These are phyloP conservation scores for Verticillium klebahnii DNA, from an alignment of 2,329 filamentous ascomycete species.

Conservation along the genomic window DNA sequence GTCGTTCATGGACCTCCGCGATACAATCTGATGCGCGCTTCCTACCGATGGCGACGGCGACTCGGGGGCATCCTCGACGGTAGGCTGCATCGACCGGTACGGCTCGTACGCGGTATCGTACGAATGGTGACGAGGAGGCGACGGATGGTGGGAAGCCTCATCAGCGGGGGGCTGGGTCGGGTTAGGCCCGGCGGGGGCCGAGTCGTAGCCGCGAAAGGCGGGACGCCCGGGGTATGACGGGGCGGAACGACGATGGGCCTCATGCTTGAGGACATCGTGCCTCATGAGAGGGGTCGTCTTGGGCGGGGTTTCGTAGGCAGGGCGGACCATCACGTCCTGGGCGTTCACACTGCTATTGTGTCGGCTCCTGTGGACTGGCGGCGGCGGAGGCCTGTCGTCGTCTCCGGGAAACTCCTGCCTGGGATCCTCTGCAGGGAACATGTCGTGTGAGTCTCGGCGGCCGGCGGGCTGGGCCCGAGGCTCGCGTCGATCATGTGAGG, in stretches of 20 bases:
- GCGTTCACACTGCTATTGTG: slow-evolving; percentile 36
- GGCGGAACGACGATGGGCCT: slow-evolving; percentile 50
- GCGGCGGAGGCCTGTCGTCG: slow-evolving; percentile 47
- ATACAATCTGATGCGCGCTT: slow-evolving; percentile 19
- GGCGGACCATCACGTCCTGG: slow-evolving; percentile 35
- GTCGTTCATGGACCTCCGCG: slow-evolving; percentile 19
- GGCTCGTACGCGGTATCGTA: slow-evolving; percentile 46
- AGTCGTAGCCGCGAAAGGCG: slow-evolving; percentile 47
- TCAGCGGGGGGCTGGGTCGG: slow-evolving; percentile 21
- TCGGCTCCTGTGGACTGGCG: slow-evolving; percentile 48
- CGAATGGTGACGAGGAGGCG: slow-evolving; percentile 42
- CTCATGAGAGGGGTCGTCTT: slow-evolving; percentile 47
- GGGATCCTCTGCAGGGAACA: slow-evolving; percentile 21
- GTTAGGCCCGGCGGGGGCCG: slow-evolving; percentile 34
- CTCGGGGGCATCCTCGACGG: slow-evolving; percentile 60
- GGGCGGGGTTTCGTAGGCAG: slow-evolving; percentile 33
- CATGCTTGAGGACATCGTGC: slow-evolving; percentile 52
- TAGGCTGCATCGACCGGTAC: slow-evolving; percentile 53
- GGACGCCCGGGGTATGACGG: slow-evolving; percentile 49
- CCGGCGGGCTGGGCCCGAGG: slow-evolving; percentile 28
- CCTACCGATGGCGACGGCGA: slow-evolving; percentile 28
- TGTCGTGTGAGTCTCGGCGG: slow-evolving; percentile 26
- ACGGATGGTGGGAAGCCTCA: slow-evolving; percentile 27
- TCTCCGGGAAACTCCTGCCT: slow-evolving; percentile 31
- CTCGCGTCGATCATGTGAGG: slow-evolving; percentile 33